Base-by-base conservation (phyloP, 441 rosid species). In the Populus tomentosa region DNA sequence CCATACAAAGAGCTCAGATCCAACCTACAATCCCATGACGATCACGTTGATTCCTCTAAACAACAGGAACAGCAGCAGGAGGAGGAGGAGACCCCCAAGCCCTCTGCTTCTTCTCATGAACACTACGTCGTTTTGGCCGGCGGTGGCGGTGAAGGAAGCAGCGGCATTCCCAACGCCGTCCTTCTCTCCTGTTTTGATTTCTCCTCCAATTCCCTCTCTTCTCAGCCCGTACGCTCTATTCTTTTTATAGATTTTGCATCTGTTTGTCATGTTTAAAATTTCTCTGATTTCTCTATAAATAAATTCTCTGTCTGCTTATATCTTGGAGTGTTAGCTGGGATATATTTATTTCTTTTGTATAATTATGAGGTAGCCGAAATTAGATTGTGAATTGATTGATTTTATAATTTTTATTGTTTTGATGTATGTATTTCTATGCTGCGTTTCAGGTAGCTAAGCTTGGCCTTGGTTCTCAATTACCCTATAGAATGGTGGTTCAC, bases 71-170 rank as follows among this genome's bases (percentile, higher is more conserved):
- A 69, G 13, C 50, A 70, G 14, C 70, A n/a, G 30, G 65, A 28
- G n/a, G 69, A 35, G 18, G 72, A 72, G 40, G 71, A 40, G 16
- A 18, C 50, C 77, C 0, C 80, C 68, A 61, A 61, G 73, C 35
- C 30, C 59, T 66, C 59, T 42, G n/a, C 69, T 53, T 70, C 74
- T 7, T 13, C 78, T 6, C 4, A 75, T 30, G 64, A 76, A 26
- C 78, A 87, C 82, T 87, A 82, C 84, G 81, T 88, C 74, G 89
- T 89, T 80, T 78, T 94, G n/a, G 78, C 92, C 0, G 98, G 98
- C 14, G 99, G 99, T 14, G 98, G 98, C 0, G 99, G 98, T 14
- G 92, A 90, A 75, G 99, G 98, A 67, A 84, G 83, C 36, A 92
- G 85, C 81, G 98, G 98, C 26, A 93, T 96, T 77, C 88, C 89